Percentiles rank a stretch among this genome's conserved stretches.
Conservation (phyloP, 164 flowering plant species). For the Saururus chinensis region DNA sequence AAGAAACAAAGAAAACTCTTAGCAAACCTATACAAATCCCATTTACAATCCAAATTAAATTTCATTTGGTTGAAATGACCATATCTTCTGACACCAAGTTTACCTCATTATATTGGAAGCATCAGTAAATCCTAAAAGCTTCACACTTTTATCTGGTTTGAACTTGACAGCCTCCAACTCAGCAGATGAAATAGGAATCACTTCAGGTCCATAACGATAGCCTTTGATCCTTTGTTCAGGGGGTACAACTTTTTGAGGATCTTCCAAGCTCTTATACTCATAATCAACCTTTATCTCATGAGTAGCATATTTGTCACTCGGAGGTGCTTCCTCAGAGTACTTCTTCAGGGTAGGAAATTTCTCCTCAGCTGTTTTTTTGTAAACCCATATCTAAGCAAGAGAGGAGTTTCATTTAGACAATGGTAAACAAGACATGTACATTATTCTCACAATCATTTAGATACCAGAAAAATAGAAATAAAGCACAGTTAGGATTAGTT, state of each 20-base stretch:
- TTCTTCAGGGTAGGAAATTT: conserved; percentile 80
- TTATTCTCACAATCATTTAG: too few species aligned
- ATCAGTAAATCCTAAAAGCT: conserved; percentile 89
- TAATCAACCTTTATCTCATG: conserved; percentile 89
- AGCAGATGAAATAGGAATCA: conserved; percentile 82
- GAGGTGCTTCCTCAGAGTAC: conserved; percentile 90
- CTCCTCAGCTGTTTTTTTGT: conserved; percentile 88
- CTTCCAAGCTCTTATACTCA: conserved; percentile 65
- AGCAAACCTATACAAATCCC: background rate
- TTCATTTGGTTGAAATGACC: background rate
- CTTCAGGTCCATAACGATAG: conserved; percentile 92
- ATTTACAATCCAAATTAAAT: background rate
- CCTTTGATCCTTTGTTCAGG: conserved; percentile 98
- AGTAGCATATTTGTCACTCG: conserved; percentile 68
- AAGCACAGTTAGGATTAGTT: too few species aligned
- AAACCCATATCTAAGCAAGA: conserved; percentile 75
- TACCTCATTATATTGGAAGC: conserved; percentile 81
- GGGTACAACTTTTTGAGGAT: conserved; percentile 58
- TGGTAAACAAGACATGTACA: background rate
- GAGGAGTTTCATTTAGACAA: background rate
- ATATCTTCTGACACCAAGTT: background rate
- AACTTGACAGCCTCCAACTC: conserved; percentile 82
- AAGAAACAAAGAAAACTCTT: background rate
- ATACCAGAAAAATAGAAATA: too few species aligned
- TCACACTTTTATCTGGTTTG: conserved; percentile 89